Conservation (phyloP, 345 rosid species). For the Fremontodendron californicum region DNA sequence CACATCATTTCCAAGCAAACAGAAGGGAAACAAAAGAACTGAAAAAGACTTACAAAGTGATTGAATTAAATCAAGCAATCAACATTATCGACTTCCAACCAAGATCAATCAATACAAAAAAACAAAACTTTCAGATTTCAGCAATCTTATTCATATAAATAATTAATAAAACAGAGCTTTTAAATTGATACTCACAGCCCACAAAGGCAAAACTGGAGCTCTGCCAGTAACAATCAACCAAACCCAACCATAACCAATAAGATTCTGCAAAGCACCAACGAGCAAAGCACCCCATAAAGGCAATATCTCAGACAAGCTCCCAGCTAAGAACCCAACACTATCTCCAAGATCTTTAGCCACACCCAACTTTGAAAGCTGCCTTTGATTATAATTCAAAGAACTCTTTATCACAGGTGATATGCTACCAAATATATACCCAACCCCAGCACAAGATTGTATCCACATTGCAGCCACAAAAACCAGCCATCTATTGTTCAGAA, state of each 20-base stretch:
- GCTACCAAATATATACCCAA: constrained; percentile 92
- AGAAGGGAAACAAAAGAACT: neutral
- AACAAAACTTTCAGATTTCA: neutral
- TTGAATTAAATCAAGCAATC: neutral
- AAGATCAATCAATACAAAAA: constrained; percentile 5
- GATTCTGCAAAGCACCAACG: constrained; percentile 85
- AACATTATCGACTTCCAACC: neutral
- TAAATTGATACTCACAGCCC: constrained; percentile 76
- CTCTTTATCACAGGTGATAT: constrained; percentile 94
- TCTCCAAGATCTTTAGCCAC: constrained; percentile 99
- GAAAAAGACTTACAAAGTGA: neutral
- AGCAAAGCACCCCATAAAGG: constrained; percentile 95
- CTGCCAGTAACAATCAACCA: constrained; percentile 84
- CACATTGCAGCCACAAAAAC: constrained; percentile 99
- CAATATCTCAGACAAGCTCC: constrained; percentile 72
- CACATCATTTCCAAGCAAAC: neutral
- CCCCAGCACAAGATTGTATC: constrained; percentile 95
- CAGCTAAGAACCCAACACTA: constrained; percentile 95
- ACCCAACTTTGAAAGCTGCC: constrained; percentile 73
- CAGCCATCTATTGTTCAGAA: constrained; percentile 83
- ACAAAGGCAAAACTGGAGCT: constrained; percentile 73
- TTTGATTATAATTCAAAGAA: constrained; percentile 79
- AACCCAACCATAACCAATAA: constrained; percentile 92
- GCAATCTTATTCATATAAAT: neutral
- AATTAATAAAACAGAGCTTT: neutral